phyloP scores from a whole-genome alignment of 2,329 filamentous ascomycete genomes.

The Ophiostoma ulmi region DNA sequence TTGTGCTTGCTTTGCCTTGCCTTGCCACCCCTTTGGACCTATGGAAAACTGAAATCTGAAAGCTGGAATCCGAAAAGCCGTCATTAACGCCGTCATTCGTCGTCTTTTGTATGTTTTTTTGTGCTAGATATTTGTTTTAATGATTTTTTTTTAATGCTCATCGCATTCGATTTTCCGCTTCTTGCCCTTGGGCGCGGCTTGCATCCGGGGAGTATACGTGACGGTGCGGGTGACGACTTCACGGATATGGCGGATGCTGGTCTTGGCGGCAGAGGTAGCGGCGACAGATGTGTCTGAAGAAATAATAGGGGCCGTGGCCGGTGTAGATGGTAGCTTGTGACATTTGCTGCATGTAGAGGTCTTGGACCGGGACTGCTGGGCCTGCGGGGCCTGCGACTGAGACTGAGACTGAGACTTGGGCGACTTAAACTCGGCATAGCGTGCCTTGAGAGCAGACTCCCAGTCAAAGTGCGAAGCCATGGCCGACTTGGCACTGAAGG shows the following conservation, averaged over 20 bases:
- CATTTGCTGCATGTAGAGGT: conserved; percentile 26
- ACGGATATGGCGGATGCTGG: conserved; percentile 65
- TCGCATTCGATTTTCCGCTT: conserved; percentile 62
- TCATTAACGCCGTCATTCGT: conserved; percentile 11
- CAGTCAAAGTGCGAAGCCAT: conserved; percentile 71
- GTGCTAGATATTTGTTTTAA: neutral
- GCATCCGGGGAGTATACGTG: conserved; percentile 77
- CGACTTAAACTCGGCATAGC: conserved; percentile 55
- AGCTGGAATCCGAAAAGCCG: neutral
- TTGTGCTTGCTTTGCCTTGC: neutral
- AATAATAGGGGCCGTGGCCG: conserved; percentile 34
- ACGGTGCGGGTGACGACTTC: conserved; percentile 94
- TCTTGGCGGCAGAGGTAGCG: conserved; percentile 36
- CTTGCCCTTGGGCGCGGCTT: conserved; percentile 88
- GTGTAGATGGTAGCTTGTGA: conserved; percentile 24
- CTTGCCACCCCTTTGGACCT: neutral
- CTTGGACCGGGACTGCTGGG: neutral
- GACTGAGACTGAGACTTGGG: conserved; percentile 15
- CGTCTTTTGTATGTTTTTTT: neutral
- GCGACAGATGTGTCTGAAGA: conserved; percentile 7
- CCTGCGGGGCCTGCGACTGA: conserved; percentile 20
- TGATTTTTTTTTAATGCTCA: conserved; percentile 8
- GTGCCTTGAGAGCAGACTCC: conserved; percentile 64
- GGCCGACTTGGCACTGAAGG: conserved; percentile 59
- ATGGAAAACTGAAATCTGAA: neutral